Base-by-base conservation (phyloP, 441 rosid genomes). In the Jatropha podagrica region DNA sequence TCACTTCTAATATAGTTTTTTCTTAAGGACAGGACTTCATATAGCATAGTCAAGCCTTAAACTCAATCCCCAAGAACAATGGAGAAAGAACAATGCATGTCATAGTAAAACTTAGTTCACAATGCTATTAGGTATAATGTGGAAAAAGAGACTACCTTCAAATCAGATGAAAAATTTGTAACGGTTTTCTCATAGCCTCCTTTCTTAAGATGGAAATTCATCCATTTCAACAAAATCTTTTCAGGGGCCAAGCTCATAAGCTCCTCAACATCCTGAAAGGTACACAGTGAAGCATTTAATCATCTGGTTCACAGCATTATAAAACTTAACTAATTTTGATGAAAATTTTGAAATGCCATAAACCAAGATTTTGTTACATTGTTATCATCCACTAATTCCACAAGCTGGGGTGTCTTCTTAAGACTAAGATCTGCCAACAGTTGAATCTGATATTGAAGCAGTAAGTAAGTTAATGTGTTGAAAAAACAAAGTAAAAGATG, bases 121-220 rank as follows among this genome's bases (percentile, higher is more conserved):
- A 23, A 65, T 37, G 52, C 52, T 48, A 40, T 9, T 27, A 56
- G 44, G 54, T 68, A 60, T 71, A 38, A 23, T 59, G 61, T 20
- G n/a, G 32, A 51, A 76, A 58, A 38, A 58, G 54, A 74, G 67
- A 71, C 75, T 82, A 94, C 98, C 98, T 96, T 96, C 79, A 96
- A 76, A 86, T 96, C 98, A 51, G 97, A 83, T 70, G 98, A 93
- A 83, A 93, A 96, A 82, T 96, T 96, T 23, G 96, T 86, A 75
- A 94, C 98, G 76, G 89, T 86, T 84, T 94, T 96, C 74, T 88
- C 85, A 46, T 96, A 96, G 65, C 98, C 98, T 77, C 87, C 96
- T 88, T 96, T 96, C 89, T 94, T 90, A 79, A 96, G 81, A 84
- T 96, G 98, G 83, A 89, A 91, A 82, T 96, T 96, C 98, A 96